Conservation (phyloP, 2,329 filamentous ascomycete species). For the Aspergillus felis region DNA sequence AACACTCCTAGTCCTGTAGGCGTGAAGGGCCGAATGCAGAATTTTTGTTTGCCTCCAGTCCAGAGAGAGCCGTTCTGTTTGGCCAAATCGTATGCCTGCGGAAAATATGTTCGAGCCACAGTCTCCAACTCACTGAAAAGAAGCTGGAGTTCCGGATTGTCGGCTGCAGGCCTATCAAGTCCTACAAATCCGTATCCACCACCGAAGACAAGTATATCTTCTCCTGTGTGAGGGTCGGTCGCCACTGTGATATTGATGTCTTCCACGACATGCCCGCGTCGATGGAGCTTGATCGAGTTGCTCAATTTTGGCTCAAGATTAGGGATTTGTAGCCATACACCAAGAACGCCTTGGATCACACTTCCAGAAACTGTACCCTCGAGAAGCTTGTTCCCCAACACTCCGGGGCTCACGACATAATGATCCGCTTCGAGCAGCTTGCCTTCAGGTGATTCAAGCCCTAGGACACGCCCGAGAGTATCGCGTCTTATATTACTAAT, state of each 20-base stretch:
- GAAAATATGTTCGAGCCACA: background rate
- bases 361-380: background rate
- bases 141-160: background rate
- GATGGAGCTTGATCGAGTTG: background rate
- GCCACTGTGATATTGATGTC: conserved; percentile 1
- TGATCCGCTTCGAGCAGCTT: background rate
- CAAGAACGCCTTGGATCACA: background rate
- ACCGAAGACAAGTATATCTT: conserved; percentile 1
- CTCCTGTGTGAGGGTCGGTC: background rate
- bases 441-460: background rate
- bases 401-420: background rate
- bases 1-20: background rate
- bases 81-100: background rate
- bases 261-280: background rate
- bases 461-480: background rate
- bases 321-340: background rate
- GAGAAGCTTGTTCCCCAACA: background rate
- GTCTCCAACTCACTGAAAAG: conserved; percentile 1
- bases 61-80: background rate
- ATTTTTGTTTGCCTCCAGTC: background rate
- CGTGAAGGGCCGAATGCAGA: conserved; percentile 3
- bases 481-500: background rate
- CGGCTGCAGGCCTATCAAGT: background rate
- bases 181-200: conserved; percentile 3
- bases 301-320: background rate